phyloP scores from a whole-genome alignment of 2,329 filamentous ascomycete genomes.

The Apiospora arundinis region DNA sequence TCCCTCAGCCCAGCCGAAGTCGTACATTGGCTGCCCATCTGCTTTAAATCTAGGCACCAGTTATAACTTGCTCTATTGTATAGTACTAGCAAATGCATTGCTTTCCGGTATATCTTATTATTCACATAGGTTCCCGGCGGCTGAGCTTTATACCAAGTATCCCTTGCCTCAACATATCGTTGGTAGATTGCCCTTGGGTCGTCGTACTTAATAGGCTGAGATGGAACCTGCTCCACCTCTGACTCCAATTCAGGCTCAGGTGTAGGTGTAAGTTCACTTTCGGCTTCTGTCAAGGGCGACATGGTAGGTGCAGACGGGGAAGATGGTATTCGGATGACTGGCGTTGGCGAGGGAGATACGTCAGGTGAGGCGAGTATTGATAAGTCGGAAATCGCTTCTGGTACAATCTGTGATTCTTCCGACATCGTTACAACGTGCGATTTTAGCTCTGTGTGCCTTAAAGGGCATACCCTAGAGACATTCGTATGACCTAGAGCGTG shows the following conservation, averaged over 20 bases:
- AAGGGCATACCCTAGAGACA: slow-evolving; percentile 27
- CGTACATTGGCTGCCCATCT: slow-evolving; percentile 26
- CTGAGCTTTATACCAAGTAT: slow-evolving; percentile 30
- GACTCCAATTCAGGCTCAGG: no score
- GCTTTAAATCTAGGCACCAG: slow-evolving; percentile 32
- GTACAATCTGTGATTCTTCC: background rate
- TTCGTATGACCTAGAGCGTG: slow-evolving; percentile 24
- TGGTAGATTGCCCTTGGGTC: slow-evolving; percentile 30
- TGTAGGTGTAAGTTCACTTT: no score
- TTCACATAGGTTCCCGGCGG: slow-evolving; percentile 28
- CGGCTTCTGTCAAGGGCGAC: no score
- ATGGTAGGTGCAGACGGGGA: no score
- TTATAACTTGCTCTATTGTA: slow-evolving; percentile 30
- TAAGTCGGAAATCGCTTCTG: background rate
- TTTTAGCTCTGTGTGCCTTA: slow-evolving; percentile 23
- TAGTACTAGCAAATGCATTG: slow-evolving; percentile 27
- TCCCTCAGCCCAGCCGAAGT: slow-evolving; percentile 27
- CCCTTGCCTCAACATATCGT: slow-evolving; percentile 29
- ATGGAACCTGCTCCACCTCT: background rate
- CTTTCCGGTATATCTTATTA: slow-evolving; percentile 33
- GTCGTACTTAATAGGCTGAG: slow-evolving; percentile 23
- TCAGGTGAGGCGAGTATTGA: background rate
- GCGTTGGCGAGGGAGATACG: background rate
- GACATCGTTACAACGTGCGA: slow-evolving; percentile 1
- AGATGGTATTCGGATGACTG: no score